Evolutionary conservation across 2,329 filamentous ascomycete genomes (phyloP).

Genomic region (Fusarium begoniae): DNA sequence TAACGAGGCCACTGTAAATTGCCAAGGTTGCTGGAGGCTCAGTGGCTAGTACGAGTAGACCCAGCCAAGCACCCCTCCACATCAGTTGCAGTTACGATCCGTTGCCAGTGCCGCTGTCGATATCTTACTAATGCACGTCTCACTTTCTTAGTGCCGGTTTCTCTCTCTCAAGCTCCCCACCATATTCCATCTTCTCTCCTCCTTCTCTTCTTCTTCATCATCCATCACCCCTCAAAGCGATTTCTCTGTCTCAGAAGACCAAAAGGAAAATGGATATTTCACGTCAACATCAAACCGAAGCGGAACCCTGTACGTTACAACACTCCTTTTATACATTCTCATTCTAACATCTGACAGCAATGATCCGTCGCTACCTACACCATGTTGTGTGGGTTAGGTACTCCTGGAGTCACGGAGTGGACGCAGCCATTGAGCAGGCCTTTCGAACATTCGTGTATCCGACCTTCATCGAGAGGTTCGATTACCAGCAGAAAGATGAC

Average conservation of each 20-base stretch:
- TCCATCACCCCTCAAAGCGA: no score
- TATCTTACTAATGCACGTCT: background rate
- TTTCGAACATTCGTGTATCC: background rate
- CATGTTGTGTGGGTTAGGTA: background rate
- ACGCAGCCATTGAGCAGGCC: background rate
- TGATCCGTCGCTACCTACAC: rapidly evolving
- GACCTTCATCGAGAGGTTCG: rapidly evolving
- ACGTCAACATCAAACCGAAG: no score
- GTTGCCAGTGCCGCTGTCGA: background rate
- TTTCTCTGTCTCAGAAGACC: background rate
- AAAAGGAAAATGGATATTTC: background rate
- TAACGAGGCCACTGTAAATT: background rate
- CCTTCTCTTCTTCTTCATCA: rapidly evolving
- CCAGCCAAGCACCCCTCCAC: background rate
- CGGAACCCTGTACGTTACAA: background rate
- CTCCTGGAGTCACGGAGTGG: background rate
- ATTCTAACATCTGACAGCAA: background rate
- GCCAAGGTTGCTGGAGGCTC: background rate
- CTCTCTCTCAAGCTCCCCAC: background rate
- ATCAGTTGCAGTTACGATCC: background rate
- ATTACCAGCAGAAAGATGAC: rapidly evolving
- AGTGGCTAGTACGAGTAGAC: background rate
- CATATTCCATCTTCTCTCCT: no score
- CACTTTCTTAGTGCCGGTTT: no score
- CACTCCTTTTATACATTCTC: background rate